Evolutionary conservation across 2,329 filamentous ascomycete species (phyloP).

Genomic region (Fusarium papillatum): DNA sequence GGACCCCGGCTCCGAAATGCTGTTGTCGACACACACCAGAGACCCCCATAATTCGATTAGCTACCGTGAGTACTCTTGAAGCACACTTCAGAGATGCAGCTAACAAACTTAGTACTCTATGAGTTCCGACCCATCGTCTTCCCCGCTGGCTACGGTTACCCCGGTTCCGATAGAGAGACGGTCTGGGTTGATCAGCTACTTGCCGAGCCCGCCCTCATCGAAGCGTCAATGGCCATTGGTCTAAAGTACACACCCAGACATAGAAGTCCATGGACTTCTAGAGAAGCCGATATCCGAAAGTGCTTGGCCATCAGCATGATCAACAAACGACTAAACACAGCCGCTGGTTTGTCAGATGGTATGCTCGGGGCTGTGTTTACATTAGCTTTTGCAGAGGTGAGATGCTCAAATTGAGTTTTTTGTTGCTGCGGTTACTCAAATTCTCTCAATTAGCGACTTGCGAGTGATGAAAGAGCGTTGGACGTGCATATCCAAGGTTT

Average conservation of each 20-base stretch:
- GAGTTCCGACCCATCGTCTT: slow-evolving; percentile 34
- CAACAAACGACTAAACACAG: slow-evolving; percentile 19
- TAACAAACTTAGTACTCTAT: slow-evolving; percentile 17
- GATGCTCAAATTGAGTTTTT: accelerated
- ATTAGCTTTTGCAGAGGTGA: slow-evolving; percentile 29
- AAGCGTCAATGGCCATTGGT: slow-evolving; percentile 39
- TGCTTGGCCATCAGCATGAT: slow-evolving; percentile 29
- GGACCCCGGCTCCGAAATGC: neutral
- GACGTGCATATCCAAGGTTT: slow-evolving; percentile 30
- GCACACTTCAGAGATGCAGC: neutral
- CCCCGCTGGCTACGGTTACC: slow-evolving; percentile 4
- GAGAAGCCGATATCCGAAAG: neutral
- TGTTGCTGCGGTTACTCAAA: neutral
- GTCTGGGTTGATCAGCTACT: slow-evolving; percentile 30
- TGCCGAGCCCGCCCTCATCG: slow-evolving; percentile 42
- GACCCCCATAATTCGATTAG: neutral
- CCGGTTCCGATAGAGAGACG: slow-evolving; percentile 16
- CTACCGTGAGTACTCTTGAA: neutral
- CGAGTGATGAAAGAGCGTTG: slow-evolving; percentile 18
- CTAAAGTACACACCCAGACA: slow-evolving; percentile 7
- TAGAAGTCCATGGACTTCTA: neutral
- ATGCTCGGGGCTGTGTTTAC: slow-evolving; percentile 40
- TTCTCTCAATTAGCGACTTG: slow-evolving; percentile 19
- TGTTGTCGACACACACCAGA: neutral
- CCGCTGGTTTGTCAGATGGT: slow-evolving; percentile 23